Conservation (phyloP, 2,329 filamentous ascomycete genomes). For the Aspergillus ruber region DNA sequence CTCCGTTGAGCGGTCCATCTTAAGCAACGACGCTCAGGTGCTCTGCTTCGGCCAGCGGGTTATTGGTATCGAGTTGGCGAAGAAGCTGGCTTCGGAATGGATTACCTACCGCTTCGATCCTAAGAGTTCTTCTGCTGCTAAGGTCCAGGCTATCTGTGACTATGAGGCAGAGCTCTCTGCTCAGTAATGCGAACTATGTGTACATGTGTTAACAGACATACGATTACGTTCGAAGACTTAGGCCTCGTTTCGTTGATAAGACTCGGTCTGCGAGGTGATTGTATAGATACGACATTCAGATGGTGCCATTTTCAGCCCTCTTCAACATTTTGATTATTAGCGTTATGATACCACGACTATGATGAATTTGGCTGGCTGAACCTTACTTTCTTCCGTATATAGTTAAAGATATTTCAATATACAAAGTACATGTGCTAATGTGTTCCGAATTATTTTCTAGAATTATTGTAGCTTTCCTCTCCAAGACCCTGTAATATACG, state of each 20-base stretch:
- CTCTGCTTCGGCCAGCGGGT: slow-evolving; percentile 81
- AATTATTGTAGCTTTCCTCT: too few relatives aligned
- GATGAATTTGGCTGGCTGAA: slow-evolving; percentile 13
- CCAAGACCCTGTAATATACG: too few relatives aligned
- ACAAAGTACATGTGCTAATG: too few relatives aligned
- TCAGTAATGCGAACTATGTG: not conserved
- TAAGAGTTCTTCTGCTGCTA: slow-evolving; percentile 56
- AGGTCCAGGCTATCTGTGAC: slow-evolving; percentile 45
- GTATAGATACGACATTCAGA: too few relatives aligned
- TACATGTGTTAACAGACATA: not conserved
- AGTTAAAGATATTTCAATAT: not conserved
- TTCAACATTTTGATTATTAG: not conserved
- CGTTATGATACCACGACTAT: not conserved
- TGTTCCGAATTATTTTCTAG: too few relatives aligned
- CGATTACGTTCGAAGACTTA: not conserved
- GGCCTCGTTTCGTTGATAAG: not conserved
- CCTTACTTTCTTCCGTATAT: slow-evolving; percentile 2
- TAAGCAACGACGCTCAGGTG: slow-evolving; percentile 83
- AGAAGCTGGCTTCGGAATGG: slow-evolving; percentile 74
- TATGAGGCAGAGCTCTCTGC: slow-evolving; percentile 34
- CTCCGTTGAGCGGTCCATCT: slow-evolving; percentile 69
- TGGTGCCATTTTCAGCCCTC: too few relatives aligned
- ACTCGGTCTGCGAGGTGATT: not conserved
- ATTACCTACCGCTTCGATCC: slow-evolving; percentile 74
- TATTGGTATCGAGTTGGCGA: slow-evolving; percentile 71